A percentile compares a stretch with the other conserved stretches of the same genome.
Evolutionary conservation across 108 stramenopile species (phyloP).

Genomic region (Conticribra guillardii): DNA sequence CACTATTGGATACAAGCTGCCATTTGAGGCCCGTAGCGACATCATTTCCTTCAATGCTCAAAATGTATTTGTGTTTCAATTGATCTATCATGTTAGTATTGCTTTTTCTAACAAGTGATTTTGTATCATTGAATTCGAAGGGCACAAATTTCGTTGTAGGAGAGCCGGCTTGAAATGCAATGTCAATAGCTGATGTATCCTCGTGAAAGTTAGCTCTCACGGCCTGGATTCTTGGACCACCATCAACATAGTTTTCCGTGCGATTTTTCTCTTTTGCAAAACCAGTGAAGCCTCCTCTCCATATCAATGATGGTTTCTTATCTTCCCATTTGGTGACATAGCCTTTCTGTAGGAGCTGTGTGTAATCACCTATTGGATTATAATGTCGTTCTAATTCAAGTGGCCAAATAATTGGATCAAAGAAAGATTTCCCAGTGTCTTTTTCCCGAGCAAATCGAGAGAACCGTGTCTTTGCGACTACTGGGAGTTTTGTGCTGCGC

Average conservation of each 20-base stretch:
- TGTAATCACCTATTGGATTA: slow-evolving; percentile 3
- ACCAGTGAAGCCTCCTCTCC: slow-evolving; percentile 18
- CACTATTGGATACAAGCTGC: slow-evolving; percentile 65
- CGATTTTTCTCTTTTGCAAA: not conserved
- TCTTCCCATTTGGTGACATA: slow-evolving; percentile 4
- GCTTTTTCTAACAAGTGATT: not conserved
- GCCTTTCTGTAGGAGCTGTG: not conserved
- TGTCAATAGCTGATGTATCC: not conserved
- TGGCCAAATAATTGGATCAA: slow-evolving; percentile 17
- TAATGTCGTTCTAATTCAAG: slow-evolving; percentile 2
- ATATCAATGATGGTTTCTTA: slow-evolving; percentile 7
- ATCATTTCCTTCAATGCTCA: slow-evolving; percentile 82
- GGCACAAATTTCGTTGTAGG: not conserved
- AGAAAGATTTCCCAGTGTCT: not conserved
- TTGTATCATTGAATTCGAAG: not conserved
- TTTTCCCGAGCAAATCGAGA: not conserved
- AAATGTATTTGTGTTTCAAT: slow-evolving; percentile 50
- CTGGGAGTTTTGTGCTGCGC: not conserved
- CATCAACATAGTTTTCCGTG: not conserved
- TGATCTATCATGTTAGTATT: slow-evolving; percentile 1
- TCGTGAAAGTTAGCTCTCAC: not conserved
- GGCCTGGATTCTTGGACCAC: not conserved
- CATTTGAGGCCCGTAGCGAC: slow-evolving; percentile 83
- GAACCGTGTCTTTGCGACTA: slow-evolving; percentile 8
- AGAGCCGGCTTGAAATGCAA: not conserved